Conservation (phyloP, 495 filamentous ascomycete species). For the Cairneyella variabilis region DNA sequence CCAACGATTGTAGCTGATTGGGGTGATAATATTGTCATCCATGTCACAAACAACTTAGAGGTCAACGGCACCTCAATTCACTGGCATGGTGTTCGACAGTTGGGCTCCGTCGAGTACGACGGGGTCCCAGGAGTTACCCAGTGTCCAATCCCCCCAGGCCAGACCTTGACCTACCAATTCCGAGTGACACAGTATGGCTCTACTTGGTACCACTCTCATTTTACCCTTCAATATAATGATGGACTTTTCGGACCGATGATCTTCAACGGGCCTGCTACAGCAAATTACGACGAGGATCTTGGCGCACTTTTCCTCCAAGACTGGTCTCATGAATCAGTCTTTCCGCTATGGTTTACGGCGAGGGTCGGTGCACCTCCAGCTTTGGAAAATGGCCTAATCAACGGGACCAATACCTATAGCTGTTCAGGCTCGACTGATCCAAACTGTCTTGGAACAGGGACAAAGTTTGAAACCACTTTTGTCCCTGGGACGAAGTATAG, state of each 20-base stretch:
- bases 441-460: conserved; percentile 14
- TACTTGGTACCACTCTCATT: conserved; percentile 56
- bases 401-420: conserved; percentile 1
- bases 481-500: conserved; percentile 33
- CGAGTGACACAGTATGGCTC: conserved; percentile 45
- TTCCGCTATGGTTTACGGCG: conserved; percentile 52
- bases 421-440: conserved; percentile 33
- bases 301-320: not conserved
- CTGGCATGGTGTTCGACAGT: not conserved
- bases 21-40: conserved; percentile 23
- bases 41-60: not conserved
- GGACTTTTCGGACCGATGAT: conserved; percentile 50
- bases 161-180: conserved; percentile 43
- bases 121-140: conserved; percentile 49
- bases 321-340: not conserved
- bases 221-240: conserved; percentile 42
- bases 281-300: not conserved
- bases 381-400: conserved; percentile 52
- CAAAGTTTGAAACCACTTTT: conserved; percentile 27
- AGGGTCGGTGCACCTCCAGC: conserved; percentile 50
- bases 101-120: conserved; percentile 22
- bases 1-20: conserved; percentile 30
- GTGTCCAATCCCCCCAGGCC: conserved; percentile 40
- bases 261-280: conserved; percentile 30
- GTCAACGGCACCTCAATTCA: not conserved